Conservation (phyloP, 192 early-diverging fungal species). For the Physocladia obscura region DNA sequence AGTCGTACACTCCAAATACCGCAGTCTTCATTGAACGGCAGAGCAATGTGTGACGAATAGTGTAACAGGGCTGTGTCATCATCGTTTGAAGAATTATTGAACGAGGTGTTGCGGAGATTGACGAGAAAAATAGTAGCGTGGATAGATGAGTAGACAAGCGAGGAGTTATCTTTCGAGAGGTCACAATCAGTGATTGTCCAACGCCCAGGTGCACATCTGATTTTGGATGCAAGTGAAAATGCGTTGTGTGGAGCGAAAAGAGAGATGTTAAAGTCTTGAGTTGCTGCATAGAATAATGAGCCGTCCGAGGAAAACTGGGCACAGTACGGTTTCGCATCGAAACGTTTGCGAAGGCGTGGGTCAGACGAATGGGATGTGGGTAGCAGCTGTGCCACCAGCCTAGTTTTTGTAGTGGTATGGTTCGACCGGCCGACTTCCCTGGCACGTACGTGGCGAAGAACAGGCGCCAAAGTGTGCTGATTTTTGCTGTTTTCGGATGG, state of each 20-base stretch:
- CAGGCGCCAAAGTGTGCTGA: too few relatives aligned
- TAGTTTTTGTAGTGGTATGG: not conserved
- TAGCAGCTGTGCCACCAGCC: too few relatives aligned
- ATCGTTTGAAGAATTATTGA: not conserved
- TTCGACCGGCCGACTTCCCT: not conserved
- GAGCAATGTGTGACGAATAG: slow-evolving; percentile 4
- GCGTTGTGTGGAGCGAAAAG: slow-evolving; percentile 51
- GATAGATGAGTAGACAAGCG: slow-evolving; percentile 64
- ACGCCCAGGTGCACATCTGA: slow-evolving; percentile 48
- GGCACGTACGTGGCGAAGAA: not conserved
- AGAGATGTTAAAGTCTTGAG: slow-evolving; percentile 59
- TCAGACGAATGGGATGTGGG: not conserved
- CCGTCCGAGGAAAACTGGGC: not conserved
- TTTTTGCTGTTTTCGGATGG: too few relatives aligned
- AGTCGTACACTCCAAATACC: slow-evolving; percentile 68
- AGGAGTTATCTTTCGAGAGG: slow-evolving; percentile 27
- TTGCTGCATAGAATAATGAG: slow-evolving; percentile 53
- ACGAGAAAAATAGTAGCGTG: slow-evolving; percentile 57
- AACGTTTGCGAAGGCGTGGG: not conserved
- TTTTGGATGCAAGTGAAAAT: slow-evolving; percentile 36
- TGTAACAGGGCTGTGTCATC: not conserved
- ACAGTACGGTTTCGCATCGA: not conserved
- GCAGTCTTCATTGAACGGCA: not conserved
- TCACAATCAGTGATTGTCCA: slow-evolving; percentile 67
- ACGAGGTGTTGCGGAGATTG: not conserved